Evolutionary conservation across 163 green algal genomes (phyloP).

Genomic region (Chloromonas sp.): DNA sequence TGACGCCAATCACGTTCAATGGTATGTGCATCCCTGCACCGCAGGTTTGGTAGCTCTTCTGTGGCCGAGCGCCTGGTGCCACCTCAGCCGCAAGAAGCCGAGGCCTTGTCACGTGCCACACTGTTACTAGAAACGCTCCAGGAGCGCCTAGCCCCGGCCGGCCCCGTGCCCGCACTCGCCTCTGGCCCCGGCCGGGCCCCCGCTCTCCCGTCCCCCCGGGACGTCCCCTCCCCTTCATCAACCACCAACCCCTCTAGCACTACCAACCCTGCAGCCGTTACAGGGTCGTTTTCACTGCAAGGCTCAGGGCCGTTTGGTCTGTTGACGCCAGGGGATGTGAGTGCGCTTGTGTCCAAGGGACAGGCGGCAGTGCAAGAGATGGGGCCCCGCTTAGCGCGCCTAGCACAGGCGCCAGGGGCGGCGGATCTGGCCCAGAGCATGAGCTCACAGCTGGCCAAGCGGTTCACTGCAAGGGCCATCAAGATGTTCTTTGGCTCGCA

Average conservation of each 20-base stretch:
- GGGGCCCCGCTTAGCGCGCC: slow-evolving; percentile 20
- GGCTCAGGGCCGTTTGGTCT: slow-evolving; percentile 51
- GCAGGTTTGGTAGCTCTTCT: slow-evolving; percentile 32
- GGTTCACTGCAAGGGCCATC: slow-evolving; percentile 50
- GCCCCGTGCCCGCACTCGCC: background rate
- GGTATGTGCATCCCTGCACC: too few species aligned
- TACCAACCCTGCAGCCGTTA: background rate
- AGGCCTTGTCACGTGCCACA: slow-evolving; percentile 11
- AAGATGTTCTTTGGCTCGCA: slow-evolving; percentile 47
- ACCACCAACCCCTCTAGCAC: background rate
- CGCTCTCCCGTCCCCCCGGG: background rate
- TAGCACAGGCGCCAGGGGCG: slow-evolving; percentile 39
- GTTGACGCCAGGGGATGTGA: slow-evolving; percentile 40
- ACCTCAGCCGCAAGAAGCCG: slow-evolving; percentile 45
- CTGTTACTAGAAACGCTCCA: background rate
- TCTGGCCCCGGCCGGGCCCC: background rate
- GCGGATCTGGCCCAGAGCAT: slow-evolving; percentile 35
- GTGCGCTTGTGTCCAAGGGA: background rate
- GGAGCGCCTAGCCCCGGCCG: background rate
- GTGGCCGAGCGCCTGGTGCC: slow-evolving; percentile 61
- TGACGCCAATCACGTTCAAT: too few species aligned
- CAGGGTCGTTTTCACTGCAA: background rate
- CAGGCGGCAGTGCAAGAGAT: background rate
- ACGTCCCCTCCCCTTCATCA: background rate
- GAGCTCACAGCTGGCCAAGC: slow-evolving; percentile 28